Conservation (phyloP, 2,329 filamentous ascomycete species). For the Trichoderma asperellum region DNA sequence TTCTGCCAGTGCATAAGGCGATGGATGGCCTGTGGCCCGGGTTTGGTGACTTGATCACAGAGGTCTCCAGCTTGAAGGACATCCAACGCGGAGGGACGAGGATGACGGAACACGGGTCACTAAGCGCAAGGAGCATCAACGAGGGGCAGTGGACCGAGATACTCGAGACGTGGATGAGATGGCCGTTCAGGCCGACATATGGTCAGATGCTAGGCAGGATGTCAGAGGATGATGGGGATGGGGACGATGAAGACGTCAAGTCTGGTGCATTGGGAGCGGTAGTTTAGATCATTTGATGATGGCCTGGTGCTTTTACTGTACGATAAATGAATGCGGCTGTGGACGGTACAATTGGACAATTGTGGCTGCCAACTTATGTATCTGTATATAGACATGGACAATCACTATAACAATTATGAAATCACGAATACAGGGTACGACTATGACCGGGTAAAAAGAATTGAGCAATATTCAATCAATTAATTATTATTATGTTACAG, state of each 20-base stretch:
- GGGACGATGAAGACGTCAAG: slow-evolving; percentile 37
- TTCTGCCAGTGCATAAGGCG: slow-evolving; percentile 50
- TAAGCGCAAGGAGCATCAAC: slow-evolving; percentile 56
- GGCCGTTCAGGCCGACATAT: slow-evolving; percentile 65
- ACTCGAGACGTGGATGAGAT: slow-evolving; percentile 62
- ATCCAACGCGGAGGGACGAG: slow-evolving; percentile 51
- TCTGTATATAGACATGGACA: neutral
- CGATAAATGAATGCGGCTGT: neutral
- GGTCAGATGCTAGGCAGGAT: slow-evolving; percentile 52
- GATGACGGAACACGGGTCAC: slow-evolving; percentile 43
- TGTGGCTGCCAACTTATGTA: neutral
- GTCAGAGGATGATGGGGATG: slow-evolving; percentile 39
- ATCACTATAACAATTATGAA: neutral
- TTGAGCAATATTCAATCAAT: neutral
- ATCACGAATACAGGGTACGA: neutral
- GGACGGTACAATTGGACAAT: neutral
- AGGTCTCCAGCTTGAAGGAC: slow-evolving; percentile 56
- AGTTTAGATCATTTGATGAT: slow-evolving; percentile 5
- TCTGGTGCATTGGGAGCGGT: slow-evolving; percentile 31
- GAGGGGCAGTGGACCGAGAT: slow-evolving; percentile 61
- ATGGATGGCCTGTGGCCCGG: slow-evolving; percentile 63
- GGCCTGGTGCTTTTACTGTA: neutral
- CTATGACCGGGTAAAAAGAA: no score
- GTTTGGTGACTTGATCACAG: slow-evolving; percentile 55
- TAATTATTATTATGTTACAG: neutral